Evolutionary conservation across 2,329 filamentous ascomycete species (phyloP).

Genomic region (Dothideomycetidae sp.): DNA sequence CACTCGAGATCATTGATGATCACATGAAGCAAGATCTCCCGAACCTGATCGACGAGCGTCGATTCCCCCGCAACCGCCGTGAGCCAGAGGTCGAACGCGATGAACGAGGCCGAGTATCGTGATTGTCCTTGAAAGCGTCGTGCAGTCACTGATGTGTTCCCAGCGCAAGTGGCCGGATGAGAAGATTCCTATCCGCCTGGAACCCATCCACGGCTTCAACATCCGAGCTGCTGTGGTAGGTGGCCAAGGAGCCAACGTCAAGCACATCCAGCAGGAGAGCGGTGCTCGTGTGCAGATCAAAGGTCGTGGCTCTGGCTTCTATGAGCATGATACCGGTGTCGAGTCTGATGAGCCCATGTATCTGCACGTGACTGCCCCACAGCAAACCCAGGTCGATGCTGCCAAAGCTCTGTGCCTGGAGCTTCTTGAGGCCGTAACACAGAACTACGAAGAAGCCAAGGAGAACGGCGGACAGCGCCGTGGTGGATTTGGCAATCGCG

Average conservation of each 20-base stretch:
- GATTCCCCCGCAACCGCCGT: constrained; percentile 62
- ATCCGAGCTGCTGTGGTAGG: constrained; percentile 91
- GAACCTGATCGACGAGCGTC: constrained; percentile 84
- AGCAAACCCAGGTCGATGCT: constrained; percentile 69
- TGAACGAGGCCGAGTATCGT: constrained; percentile 71
- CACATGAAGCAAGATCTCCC: constrained; percentile 93
- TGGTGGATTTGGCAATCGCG: constrained; percentile 22
- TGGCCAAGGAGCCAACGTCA: constrained; percentile 86
- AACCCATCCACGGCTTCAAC: constrained; percentile 89
- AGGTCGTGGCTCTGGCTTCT: constrained; percentile 84
- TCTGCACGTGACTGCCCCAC: constrained; percentile 83
- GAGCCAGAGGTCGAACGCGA: constrained; percentile 68
- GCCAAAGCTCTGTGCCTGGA: constrained; percentile 84
- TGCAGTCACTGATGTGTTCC: constrained; percentile 13
- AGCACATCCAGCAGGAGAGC: constrained; percentile 94
- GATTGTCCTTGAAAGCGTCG: constrained; percentile 1
- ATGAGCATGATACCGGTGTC: constrained; percentile 71
- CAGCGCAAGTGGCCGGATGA: constrained; percentile 99
- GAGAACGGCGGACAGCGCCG: constrained; percentile 39
- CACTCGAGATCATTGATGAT: constrained; percentile 78
- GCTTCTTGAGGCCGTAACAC: constrained; percentile 69
- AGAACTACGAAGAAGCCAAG: constrained; percentile 84
- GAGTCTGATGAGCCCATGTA: constrained; percentile 97
- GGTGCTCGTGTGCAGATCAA: constrained; percentile 96
- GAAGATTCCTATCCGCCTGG: constrained; percentile 78